Evolutionary conservation across 805 yeast genomes (phyloP).

Genomic region (Tanozyma kutaoensis): DNA sequence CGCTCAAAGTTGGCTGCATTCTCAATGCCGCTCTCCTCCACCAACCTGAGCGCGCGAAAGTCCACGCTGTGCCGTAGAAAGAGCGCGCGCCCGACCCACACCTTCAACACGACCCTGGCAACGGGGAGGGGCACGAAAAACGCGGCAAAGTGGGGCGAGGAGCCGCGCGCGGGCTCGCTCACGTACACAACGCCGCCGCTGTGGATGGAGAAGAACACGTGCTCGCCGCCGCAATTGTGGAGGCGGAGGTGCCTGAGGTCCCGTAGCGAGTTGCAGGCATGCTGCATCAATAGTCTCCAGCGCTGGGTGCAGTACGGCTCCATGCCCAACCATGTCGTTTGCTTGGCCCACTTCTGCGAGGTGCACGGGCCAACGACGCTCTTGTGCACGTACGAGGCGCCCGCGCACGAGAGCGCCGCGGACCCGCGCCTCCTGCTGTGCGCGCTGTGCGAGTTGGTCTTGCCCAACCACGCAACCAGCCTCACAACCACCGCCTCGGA

Average conservation of each 20-base stretch:
- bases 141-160: constrained; percentile 15
- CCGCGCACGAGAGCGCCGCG: constrained; percentile 17
- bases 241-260: too few relatives aligned
- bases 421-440: constrained; percentile 35
- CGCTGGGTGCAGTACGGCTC: too few relatives aligned
- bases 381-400: constrained; percentile 40
- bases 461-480: constrained; percentile 27
- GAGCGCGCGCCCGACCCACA: constrained; percentile 9
- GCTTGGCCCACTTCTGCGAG: constrained; percentile 68
- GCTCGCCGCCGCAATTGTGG: constrained; percentile 8
- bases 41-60: constrained; percentile 6
- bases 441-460: constrained; percentile 42
- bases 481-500: constrained; percentile 5
- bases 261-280: too few relatives aligned
- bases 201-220: constrained; percentile 15
- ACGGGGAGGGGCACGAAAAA: constrained; percentile 5
- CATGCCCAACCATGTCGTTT: constrained; percentile 30
- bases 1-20: neutral
- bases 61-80: constrained; percentile 10
- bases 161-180: constrained; percentile 14
- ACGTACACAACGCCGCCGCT: constrained; percentile 12
- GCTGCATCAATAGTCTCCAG: too few relatives aligned
- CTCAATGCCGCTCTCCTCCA: constrained; percentile 1
- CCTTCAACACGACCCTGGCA: constrained; percentile 2
- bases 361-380: constrained; percentile 62